Base-by-base conservation (phyloP, 2,329 filamentous ascomycete species). In the Exophiala calicioides region DNA sequence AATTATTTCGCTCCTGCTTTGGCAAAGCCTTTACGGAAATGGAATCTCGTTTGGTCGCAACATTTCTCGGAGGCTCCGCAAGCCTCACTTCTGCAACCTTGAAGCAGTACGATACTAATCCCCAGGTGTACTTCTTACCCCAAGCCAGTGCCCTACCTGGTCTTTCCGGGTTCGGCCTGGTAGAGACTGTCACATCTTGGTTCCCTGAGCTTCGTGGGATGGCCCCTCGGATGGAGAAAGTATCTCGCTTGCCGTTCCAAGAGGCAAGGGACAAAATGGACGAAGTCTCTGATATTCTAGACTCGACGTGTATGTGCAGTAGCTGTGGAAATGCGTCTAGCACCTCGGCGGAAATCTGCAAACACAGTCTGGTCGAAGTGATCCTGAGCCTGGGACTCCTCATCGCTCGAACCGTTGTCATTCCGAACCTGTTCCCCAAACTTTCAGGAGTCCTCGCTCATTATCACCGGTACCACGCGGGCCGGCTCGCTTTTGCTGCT, bases 11-110 rank as follows among this genome's bases (percentile, higher is more conserved):
- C 7, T 47, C 35, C 37, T 40, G 26, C 21, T 47, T 47, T 21
- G 44, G 44, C 19, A 26, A 24, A 24, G 23, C 44, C 5, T 47
- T 47, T 21, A 47, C 30, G 5, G 44, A 47, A 20, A 47, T 47
- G 16, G 44, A 47, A 3, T 16, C 24, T 9, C 19, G 13, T 7
- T 27, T 47, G 26, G 10, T 47, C 15, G 44, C 44, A 21, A 36
- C 27, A 10, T 38, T 38, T 20, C 21, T 31, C 4, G 37, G 44
- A 5, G 19, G 35, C 10, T 30, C 27, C 5, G 44, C 44, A 18
- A 38, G 44, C 16, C 27, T 47, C 12, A 20, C 29, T 8, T 27
- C 44, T 5, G 34, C 35, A 8, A 32, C 24, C 20, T 29, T 47
- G 3, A 9, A 41, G 15, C 36, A 41, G n/a, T 15, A 3, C 27